These are phyloP conservation scores for Wickerhamomyces hampshirensis DNA, from an alignment of 805 yeast genomes.

Conservation along the genomic window DNA sequence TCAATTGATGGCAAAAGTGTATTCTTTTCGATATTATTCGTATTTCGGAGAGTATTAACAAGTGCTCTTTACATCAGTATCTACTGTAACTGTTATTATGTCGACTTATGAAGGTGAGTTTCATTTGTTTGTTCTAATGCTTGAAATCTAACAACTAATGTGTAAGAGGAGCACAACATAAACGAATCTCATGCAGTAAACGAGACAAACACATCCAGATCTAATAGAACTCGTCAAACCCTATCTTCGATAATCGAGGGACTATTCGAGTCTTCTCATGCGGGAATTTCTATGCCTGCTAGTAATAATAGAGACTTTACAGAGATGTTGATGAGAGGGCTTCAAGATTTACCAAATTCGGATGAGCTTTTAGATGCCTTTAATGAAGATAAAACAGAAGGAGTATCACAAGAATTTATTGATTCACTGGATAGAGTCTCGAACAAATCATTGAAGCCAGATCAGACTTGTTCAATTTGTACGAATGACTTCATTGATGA, in stretches of 20 bases:
- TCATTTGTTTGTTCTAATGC: too few species aligned
- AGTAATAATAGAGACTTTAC: slow-evolving; percentile 17
- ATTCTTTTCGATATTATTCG: too few species aligned
- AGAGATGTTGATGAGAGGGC: slow-evolving; percentile 9
- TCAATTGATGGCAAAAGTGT: too few species aligned
- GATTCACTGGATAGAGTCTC: slow-evolving; percentile 75
- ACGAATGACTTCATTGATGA: slow-evolving; percentile 68
- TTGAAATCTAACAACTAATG: slow-evolving; percentile 1
- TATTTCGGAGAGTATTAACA: too few species aligned
- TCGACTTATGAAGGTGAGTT: slow-evolving; percentile 31
- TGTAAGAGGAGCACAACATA: slow-evolving; percentile 27
- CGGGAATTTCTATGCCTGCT: too few species aligned
- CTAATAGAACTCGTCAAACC: slow-evolving; percentile 19
- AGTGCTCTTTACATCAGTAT: too few species aligned
- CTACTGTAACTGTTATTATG: too few species aligned
- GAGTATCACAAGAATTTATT: slow-evolving; percentile 64
- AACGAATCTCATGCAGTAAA: slow-evolving; percentile 2
- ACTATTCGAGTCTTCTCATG: slow-evolving; percentile 13
- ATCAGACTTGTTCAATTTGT: slow-evolving; percentile 81
- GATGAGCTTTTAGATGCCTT: slow-evolving; percentile 25
- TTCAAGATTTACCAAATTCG: slow-evolving; percentile 16
- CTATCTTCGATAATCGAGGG: slow-evolving; percentile 10
- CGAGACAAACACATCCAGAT: slow-evolving; percentile 1
- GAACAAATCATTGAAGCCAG: slow-evolving; percentile 33
- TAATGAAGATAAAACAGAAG: slow-evolving; percentile 28